Evolutionary conservation across 2,329 filamentous ascomycete species (phyloP).

Genomic region (Ophiostoma sp.): DNA sequence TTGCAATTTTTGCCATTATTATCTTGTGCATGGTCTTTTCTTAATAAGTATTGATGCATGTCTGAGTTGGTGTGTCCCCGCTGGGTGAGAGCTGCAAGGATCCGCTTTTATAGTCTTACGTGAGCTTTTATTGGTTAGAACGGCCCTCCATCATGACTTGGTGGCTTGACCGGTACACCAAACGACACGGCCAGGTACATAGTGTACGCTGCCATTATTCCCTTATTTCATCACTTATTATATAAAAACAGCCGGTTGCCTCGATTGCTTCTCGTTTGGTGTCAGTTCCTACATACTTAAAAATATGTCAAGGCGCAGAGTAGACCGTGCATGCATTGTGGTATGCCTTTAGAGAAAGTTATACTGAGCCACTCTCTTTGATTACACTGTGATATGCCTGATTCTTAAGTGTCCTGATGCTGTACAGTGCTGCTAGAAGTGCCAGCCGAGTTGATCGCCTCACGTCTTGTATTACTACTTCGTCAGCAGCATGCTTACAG

Average conservation of each 20-base stretch:
- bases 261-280: too few relatives aligned
- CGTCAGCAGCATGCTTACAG: background rate
- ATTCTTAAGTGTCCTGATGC: too few relatives aligned
- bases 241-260: too few relatives aligned
- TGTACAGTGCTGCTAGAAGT: background rate
- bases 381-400: too few relatives aligned
- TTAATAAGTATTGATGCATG: background rate
- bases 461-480: background rate
- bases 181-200: background rate
- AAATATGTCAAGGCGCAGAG: background rate
- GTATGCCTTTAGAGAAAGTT: background rate
- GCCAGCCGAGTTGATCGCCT: background rate
- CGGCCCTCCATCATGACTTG: background rate
- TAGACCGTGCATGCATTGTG: background rate
- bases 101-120: background rate
- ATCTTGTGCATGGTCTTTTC: constrained; percentile 3
- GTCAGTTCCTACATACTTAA: background rate
- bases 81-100: background rate
- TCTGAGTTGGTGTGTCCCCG: constrained; percentile 6
- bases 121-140: background rate
- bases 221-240: too few relatives aligned
- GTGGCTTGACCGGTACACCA: background rate
- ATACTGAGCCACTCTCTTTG: background rate
- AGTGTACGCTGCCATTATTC: background rate
- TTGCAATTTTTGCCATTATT: background rate